Percentiles rank a stretch among this genome's conserved stretches.
Evolutionary conservation across 345 rosid species (phyloP).

Genomic region (Corchorus olitorius): DNA sequence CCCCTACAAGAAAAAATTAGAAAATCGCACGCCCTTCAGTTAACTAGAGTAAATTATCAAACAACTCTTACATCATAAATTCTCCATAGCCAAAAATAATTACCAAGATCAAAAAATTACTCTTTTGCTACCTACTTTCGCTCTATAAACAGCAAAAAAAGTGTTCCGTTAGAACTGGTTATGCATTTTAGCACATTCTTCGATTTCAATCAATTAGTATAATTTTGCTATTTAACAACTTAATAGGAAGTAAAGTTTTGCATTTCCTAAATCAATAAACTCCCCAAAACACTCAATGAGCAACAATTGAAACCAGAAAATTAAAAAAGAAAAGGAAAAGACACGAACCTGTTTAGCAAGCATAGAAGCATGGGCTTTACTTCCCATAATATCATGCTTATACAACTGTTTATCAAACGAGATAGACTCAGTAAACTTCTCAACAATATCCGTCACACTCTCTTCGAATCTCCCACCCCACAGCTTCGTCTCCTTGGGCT

Average conservation of each 20-base stretch:
- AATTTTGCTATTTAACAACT: no score
- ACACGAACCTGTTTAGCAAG: slow-evolving; percentile 71
- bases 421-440: slow-evolving; percentile 91
- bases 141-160: no score
- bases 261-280: slow-evolving; percentile 13
- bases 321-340: neutral
- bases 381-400: slow-evolving; percentile 90
- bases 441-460: slow-evolving; percentile 79
- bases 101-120: no score
- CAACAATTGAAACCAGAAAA: neutral
- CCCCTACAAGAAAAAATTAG: slow-evolving; percentile 48
- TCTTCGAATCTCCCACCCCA: slow-evolving; percentile 99
- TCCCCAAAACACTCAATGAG: neutral
- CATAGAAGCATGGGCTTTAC: slow-evolving; percentile 96
- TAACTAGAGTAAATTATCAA: neutral
- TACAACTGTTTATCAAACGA: slow-evolving; percentile 86
- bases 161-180: neutral
- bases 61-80: no score
- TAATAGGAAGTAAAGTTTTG: neutral
- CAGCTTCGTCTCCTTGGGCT: slow-evolving; percentile 75
- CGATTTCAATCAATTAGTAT: no score
- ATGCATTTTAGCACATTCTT: neutral
- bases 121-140: no score
- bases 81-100: no score
- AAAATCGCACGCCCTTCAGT: neutral